Evolutionary conservation across 108 stramenopile species (phyloP), one percentile per base, ranked within the genome.

Genomic region (Pseudonitzschia delicatissima): DNA sequence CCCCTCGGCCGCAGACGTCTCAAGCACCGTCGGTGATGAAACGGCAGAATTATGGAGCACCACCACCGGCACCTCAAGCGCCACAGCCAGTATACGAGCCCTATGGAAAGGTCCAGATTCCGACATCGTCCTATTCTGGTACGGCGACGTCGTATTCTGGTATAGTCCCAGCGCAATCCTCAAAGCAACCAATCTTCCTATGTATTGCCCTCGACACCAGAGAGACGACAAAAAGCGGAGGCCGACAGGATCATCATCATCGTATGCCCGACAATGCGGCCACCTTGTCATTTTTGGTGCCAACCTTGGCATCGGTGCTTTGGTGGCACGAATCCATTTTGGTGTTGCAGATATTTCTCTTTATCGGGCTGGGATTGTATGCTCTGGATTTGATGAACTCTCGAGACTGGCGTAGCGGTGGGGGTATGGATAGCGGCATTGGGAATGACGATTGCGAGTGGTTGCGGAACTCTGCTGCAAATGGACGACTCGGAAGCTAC

Each of bases 381-480:
- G 78, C 71, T 15, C 25, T 85, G 68, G 87, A 90, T 67, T 40
- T 90, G 68, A 69, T 83, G 55, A 83, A 90, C 76, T 42, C 71
- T 26, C 80, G 86, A 37, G 74, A 81, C 42, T n/a, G 48, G 68
- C 17, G 36, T 68, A n/a, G 51, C 67, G 27, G 62, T 74, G 28
- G 48, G 26, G 27, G 25, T 83, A 45, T 90, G 89, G 89, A 62
- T 82, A 26, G 66, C 67, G 3, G 83, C 77, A 37, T 42, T 77
- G 28, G 57, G 75, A 2, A 18, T 90, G 37, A 74, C 78, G 0
- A 69, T 79, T 28, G 69, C 67, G 23, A 72, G 74, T 11, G 84
- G 75, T 20, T 82, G 70, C 44, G 45, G 34, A 11, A 57, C 74
- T 25, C 64, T 82, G 35, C 62, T 82, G 51, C 69, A 72, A 25